Evolutionary conservation across 106 monocot species (phyloP).

Genomic region (Platanthera zijinensis): DNA sequence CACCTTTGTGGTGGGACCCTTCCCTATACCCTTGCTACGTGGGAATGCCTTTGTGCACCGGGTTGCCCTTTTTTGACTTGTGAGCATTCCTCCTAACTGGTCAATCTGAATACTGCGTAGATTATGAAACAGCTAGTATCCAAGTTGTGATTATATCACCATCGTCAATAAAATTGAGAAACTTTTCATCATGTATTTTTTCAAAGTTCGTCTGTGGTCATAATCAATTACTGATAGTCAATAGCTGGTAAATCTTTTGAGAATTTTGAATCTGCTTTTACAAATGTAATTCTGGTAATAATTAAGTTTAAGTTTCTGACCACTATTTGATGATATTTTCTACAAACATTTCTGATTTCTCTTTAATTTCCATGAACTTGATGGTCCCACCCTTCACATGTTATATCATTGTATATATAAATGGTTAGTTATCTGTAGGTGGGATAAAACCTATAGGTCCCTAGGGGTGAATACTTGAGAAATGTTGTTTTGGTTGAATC

Average conservation of each 20-base stretch:
- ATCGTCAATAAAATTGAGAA: neutral
- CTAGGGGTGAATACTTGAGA: neutral
- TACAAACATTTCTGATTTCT: neutral
- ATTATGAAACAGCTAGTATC: neutral
- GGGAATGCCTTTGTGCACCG: no score
- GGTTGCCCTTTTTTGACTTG: neutral
- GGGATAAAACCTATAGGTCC: neutral
- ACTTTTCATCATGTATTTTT: neutral
- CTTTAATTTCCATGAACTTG: neutral
- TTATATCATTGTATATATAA: neutral
- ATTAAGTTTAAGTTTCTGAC: neutral
- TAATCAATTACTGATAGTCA: neutral
- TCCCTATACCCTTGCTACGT: no score
- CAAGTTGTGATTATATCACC: neutral
- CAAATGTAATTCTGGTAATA: neutral
- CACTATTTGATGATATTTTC: neutral
- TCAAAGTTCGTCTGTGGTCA: neutral
- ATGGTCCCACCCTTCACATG: neutral
- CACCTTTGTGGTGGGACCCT: no score
- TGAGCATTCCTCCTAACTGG: neutral
- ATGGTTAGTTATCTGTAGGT: neutral
- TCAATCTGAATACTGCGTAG: neutral
- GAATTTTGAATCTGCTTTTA: neutral
- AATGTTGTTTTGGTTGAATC: neutral
- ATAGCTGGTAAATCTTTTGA: neutral